phyloP scores from a whole-genome alignment of 768 basidiomycete genomes.

The Pisolithus albus region DNA sequence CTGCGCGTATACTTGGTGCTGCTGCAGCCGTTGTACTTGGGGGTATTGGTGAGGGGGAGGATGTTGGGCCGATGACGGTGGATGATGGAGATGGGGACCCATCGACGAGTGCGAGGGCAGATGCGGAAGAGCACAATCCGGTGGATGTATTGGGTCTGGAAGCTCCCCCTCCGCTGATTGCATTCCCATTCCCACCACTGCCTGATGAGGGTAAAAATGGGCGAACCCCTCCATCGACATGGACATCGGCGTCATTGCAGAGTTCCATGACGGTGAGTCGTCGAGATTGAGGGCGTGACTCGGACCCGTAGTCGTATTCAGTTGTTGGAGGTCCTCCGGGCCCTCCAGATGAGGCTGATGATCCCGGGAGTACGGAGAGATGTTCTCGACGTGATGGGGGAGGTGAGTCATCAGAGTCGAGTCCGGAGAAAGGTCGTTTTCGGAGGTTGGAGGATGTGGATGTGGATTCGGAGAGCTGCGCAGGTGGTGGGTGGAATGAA shows the following conservation, averaged over 20 bases:
- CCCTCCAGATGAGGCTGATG: conserved; percentile 14
- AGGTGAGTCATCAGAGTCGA: conserved; percentile 38
- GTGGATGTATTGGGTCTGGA: conserved; percentile 40
- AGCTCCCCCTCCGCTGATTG: conserved; percentile 10
- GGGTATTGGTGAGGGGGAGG: conserved; percentile 11
- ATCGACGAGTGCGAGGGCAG: conserved; percentile 48
- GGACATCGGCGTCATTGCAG: conserved; percentile 64
- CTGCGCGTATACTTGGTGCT: conserved; percentile 38
- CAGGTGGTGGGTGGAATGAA: conserved; percentile 63
- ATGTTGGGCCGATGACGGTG: conserved; percentile 7
- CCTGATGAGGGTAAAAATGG: conserved; percentile 37
- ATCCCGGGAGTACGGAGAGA: conserved; percentile 7
- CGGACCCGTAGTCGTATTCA: conserved; percentile 62
- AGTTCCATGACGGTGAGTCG: conserved; percentile 82
- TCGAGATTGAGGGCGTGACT: conserved; percentile 73
- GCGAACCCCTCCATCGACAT: conserved; percentile 39
- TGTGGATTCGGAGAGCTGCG: conserved; percentile 34
- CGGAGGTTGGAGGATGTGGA: conserved; percentile 38
- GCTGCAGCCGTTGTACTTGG: background rate
- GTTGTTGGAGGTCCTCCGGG: conserved; percentile 19
- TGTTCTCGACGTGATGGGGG: conserved; percentile 29
- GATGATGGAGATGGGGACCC: conserved; percentile 22
- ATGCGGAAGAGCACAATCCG: conserved; percentile 41
- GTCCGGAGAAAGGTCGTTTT: conserved; percentile 57
- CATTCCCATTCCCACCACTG: background rate